A percentile compares a stretch with the other conserved stretches of the same genome.
These are phyloP conservation scores for Scutellaria minor DNA, from an alignment of 257 asterid genomes.

Conservation along the genomic window DNA sequence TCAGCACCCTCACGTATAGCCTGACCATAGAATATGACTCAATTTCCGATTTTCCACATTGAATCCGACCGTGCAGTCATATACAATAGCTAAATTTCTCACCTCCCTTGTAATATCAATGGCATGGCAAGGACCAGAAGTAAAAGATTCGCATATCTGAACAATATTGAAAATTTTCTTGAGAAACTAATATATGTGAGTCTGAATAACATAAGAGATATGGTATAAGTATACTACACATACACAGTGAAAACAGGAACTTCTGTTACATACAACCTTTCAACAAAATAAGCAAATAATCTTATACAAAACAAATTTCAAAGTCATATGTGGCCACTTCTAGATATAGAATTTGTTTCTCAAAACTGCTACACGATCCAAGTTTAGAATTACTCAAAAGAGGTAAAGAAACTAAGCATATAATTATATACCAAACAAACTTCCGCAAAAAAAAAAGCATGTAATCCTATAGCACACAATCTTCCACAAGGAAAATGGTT, in stretches of 20 bases:
- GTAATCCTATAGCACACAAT: not conserved
- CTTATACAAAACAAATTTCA: not conserved
- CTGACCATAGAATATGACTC: conserved; percentile 49
- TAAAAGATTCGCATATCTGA: conserved; percentile 87
- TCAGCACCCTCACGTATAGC: conserved; percentile 95
- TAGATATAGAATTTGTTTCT: not conserved
- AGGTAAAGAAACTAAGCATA: conserved; percentile 12
- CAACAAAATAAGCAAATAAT: not conserved
- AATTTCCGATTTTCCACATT: conserved; percentile 14
- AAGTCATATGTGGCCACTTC: not conserved
- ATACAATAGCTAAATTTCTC: conserved; percentile 36
- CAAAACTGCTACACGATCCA: not conserved
- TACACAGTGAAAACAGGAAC: not conserved
- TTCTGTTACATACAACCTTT: conserved; percentile 4
- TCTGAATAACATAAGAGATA: conserved; percentile 18
- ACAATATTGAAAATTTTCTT: conserved; percentile 22
- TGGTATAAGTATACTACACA: conserved; percentile 14
- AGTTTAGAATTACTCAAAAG: not conserved
- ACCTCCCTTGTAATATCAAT: conserved; percentile 90
- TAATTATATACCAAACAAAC: not conserved
- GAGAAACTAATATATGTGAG: conserved; percentile 2
- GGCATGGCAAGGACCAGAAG: conserved; percentile 89
- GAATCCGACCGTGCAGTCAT: conserved; percentile 22
- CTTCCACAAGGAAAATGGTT: not conserved
- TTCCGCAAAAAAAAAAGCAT: not conserved